Evolutionary conservation across 2,329 filamentous ascomycete genomes (phyloP), one percentile per base, ranked within the genome.

Genomic region (Fusarium sp.): DNA sequence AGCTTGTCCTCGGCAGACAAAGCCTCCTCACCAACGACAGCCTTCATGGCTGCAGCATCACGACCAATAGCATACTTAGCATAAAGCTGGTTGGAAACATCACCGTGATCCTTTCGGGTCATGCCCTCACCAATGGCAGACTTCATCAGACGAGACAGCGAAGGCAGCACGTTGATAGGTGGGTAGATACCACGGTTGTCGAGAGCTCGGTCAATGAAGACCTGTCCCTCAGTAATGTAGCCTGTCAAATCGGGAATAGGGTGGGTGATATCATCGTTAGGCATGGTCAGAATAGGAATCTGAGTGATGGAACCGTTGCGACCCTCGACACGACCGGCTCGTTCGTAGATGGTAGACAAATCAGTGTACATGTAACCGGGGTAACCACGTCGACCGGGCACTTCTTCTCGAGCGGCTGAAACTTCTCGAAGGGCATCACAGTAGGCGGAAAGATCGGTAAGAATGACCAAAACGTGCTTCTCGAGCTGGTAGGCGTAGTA

Each of bases 331-430:
- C 96, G 96, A 79, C 96, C 96, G 75, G 96, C 96, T 85, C 96
- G 94, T 85, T 99, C 96, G 87, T 99, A 99, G 77, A 99, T 98
- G 79, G 96, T 99, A 65, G 96, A 98, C 90, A 99, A 92, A 90
- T 99, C 97, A 75, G 96, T 99, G 87, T 99, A 99, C 96, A 99
- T 99, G 88, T 99, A 99, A 93, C 96, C 96, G 57, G 96, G 96
- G 86, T 96, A 99, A 88, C 96, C 96, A 90, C 96, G 95, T 82
- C 96, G 95, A 87, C 96, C 96, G 42, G 96, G 96, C 45, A 99
- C 96, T 90, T 99, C 96, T 88, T 99, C 96, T 85, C 96, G 90
- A 56, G 96, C 96, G 57, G 96, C 95, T 16, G 96, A 99, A 53
- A 99, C 96, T 84, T 99, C 96, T 89, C 96, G 96, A 72, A 99